phyloP scores from a whole-genome alignment of 2,329 filamentous ascomycete genomes.

The Aureobasidium uvarum region DNA sequence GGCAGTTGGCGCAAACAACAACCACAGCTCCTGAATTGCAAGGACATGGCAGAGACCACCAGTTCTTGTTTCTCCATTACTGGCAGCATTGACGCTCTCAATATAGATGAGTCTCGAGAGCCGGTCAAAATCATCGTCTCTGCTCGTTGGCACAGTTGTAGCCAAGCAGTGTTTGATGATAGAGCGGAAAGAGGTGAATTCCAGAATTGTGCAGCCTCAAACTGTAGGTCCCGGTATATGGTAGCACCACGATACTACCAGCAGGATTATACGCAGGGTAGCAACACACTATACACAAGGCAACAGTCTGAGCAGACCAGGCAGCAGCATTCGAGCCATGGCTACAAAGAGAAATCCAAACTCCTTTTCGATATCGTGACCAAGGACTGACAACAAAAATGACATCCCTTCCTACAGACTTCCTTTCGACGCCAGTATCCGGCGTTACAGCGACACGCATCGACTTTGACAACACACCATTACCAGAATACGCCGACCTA shows the following conservation, averaged over 20 bases:
- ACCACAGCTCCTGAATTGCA: neutral
- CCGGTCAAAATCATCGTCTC: neutral
- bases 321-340: neutral
- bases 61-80: neutral
- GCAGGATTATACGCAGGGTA: neutral
- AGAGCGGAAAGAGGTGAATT: neutral
- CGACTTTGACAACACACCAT: conserved; percentile 52
- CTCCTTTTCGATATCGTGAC: neutral
- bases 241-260: neutral
- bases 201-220: neutral
- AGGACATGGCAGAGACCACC: neutral
- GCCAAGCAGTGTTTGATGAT: neutral
- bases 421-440: neutral
- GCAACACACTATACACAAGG: neutral
- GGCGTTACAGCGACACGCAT: conserved; percentile 50
- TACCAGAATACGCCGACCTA: conserved; percentile 54
- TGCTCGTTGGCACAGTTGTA: neutral
- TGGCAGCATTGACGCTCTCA: neutral
- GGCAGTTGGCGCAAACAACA: neutral
- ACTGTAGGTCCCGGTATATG: neutral
- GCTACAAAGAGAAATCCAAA: neutral
- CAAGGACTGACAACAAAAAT: neutral
- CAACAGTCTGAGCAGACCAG: neutral
- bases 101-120: neutral
- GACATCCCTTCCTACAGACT: neutral